These are phyloP conservation scores for Acanthamoeba healyi DNA, from an alignment of 208 protist species.

Conservation along the genomic window DNA sequence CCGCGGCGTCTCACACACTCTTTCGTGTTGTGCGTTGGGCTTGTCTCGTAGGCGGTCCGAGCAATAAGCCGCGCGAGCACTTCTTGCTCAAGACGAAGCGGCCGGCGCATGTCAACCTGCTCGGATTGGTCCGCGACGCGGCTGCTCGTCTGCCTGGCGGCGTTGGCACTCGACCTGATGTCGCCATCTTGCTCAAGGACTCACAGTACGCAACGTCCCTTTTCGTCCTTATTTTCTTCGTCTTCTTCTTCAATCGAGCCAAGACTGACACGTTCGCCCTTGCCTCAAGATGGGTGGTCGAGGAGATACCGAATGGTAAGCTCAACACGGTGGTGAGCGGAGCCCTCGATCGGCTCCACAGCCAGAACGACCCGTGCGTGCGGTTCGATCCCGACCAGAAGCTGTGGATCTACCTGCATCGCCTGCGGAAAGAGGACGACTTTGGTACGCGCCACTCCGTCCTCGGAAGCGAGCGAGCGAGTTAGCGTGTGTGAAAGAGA, in stretches of 20 bases:
- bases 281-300: constrained; percentile 72
- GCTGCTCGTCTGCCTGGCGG: constrained; percentile 76
- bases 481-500: not conserved
- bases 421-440: constrained; percentile 43
- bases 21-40: not conserved
- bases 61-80: constrained; percentile 76
- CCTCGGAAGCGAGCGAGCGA: not conserved
- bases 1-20: not conserved
- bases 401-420: constrained; percentile 77
- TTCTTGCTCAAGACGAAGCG: constrained; percentile 78
- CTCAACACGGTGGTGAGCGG: constrained; percentile 77
- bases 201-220: constrained; percentile 66
- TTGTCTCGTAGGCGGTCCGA: constrained; percentile 25
- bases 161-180: constrained; percentile 76
- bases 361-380: constrained; percentile 75
- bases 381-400: constrained; percentile 79
- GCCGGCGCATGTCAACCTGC: constrained; percentile 75
- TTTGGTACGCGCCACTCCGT: constrained; percentile 53
- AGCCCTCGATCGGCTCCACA: constrained; percentile 76
- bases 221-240: not conserved
- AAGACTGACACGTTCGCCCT: too few relatives aligned
- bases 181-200: constrained; percentile 76
- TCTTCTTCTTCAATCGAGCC: too few relatives aligned
- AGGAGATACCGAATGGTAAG: constrained; percentile 52
- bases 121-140: constrained; percentile 72